A percentile compares a stretch with the other conserved stretches of the same genome.
These are phyloP conservation scores for Cladophialophora yegresii DNA, from an alignment of 2,329 filamentous ascomycete genomes.

Conservation along the genomic window DNA sequence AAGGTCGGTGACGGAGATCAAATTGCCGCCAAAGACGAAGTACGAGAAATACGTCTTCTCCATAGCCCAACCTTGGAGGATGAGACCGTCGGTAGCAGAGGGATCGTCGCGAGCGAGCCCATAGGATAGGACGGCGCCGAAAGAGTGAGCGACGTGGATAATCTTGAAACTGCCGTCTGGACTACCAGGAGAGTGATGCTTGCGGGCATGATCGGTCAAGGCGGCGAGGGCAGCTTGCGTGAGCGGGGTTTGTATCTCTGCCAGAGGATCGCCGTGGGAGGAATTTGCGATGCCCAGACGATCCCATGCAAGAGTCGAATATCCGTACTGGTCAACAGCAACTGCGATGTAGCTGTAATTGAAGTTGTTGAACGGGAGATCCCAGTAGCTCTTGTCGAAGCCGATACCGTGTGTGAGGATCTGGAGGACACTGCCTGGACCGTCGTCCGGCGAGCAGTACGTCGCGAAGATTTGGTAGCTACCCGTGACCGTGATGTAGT, in stretches of 20 bases:
- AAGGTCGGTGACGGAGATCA: conserved; percentile 39
- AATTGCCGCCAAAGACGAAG: conserved; percentile 33
- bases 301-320: conserved; percentile 63
- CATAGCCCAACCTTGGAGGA: conserved; percentile 63
- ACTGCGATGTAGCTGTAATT: conserved; percentile 64
- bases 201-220: conserved; percentile 52
- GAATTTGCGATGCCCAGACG: conserved; percentile 63
- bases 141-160: conserved; percentile 64
- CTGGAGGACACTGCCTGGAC: conserved; percentile 38
- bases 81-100: conserved; percentile 57
- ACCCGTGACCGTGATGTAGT: conserved; percentile 55
- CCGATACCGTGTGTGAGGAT: conserved; percentile 46
- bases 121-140: conserved; percentile 62
- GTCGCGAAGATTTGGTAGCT: conserved; percentile 61
- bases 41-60: conserved; percentile 50
- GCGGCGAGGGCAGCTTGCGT: conserved; percentile 61
- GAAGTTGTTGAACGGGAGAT: conserved; percentile 58
- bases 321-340: conserved; percentile 58
- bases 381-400: conserved; percentile 58
- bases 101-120: conserved; percentile 50
- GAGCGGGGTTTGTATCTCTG: conserved; percentile 60
- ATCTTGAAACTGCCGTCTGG: conserved; percentile 45
- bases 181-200: conserved; percentile 34
- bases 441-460: conserved; percentile 60
- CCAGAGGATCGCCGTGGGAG: conserved; percentile 60